Conservation (phyloP, 2,329 filamentous ascomycete species). For the Shiraia sp. region DNA sequence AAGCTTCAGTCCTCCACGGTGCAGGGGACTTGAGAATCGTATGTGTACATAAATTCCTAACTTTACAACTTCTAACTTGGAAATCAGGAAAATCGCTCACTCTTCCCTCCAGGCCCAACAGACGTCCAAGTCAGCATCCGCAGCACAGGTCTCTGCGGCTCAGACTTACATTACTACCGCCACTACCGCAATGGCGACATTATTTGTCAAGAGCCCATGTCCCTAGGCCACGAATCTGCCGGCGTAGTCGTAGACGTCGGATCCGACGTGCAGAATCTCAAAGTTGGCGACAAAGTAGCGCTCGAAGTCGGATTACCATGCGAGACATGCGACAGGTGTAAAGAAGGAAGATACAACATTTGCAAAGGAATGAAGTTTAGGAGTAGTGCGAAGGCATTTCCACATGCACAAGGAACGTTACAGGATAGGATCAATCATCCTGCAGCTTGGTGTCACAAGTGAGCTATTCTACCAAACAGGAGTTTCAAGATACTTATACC, state of each 20-base stretch:
- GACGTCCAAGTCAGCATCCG: conserved; percentile 69
- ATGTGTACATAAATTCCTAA: conserved; percentile 24
- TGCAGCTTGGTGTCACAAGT: conserved; percentile 61
- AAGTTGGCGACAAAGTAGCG: conserved; percentile 81
- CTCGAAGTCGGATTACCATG: conserved; percentile 90
- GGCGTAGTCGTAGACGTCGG: conserved; percentile 78
- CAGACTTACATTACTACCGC: conserved; percentile 81
- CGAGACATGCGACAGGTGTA: conserved; percentile 62
- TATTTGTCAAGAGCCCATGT: conserved; percentile 78
- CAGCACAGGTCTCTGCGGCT: conserved; percentile 71
- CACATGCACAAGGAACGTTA: conserved; percentile 66
- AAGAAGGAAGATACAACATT: conserved; percentile 64
- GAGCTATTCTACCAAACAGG: conserved; percentile 5
- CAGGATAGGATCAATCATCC: conserved; percentile 66
- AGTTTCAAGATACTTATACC: conserved; percentile 7
- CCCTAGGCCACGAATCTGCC: conserved; percentile 77
- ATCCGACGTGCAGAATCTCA: conserved; percentile 63
- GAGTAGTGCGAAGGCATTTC: conserved; percentile 63
- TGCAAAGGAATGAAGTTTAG: conserved; percentile 63
- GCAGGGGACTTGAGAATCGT: conserved; percentile 64
- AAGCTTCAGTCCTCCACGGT: conserved; percentile 62
- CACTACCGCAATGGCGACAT: conserved; percentile 88
- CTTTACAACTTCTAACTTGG: conserved; percentile 18
- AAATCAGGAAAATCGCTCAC: conserved; percentile 57
- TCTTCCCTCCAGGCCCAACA: conserved; percentile 51